These are phyloP conservation scores for Arctium lappa DNA, from an alignment of 129 eudicot species.

Conservation along the genomic window DNA sequence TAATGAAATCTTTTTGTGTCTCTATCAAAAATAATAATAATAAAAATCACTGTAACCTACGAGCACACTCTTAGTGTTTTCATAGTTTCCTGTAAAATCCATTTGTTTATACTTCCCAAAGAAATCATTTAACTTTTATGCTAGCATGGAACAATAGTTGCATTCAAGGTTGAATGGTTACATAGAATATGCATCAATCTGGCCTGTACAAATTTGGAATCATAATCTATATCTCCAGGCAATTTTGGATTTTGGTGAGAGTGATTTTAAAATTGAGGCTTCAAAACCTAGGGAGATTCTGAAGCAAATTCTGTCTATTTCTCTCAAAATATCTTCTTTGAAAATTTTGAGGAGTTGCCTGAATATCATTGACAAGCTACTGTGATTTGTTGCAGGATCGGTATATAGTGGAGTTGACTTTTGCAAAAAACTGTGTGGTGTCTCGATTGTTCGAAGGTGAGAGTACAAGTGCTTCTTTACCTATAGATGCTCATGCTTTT, in stretches of 20 bases:
- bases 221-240: background rate
- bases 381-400: conserved; percentile 54
- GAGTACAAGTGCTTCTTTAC: conserved; percentile 14
- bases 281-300: background rate
- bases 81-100: background rate
- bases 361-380: conserved; percentile 8
- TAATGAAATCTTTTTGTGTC: background rate
- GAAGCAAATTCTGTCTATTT: background rate
- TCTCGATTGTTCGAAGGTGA: conserved; percentile 96
- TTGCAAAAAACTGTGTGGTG: conserved; percentile 96
- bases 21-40: background rate
- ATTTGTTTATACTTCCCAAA: background rate
- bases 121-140: background rate
- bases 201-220: background rate
- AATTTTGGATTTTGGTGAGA: background rate
- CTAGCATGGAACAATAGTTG: background rate
- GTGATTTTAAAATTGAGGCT: background rate
- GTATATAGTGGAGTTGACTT: conserved; percentile 96
- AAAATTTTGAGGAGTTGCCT: background rate
- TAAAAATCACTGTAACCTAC: background rate
- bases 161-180: background rate
- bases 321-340: background rate
- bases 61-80: background rate
- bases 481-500: conserved; percentile 4
- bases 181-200: conserved; percentile 3